Conservation (phyloP, 495 filamentous ascomycete genomes). For the Daldinia loculata region DNA sequence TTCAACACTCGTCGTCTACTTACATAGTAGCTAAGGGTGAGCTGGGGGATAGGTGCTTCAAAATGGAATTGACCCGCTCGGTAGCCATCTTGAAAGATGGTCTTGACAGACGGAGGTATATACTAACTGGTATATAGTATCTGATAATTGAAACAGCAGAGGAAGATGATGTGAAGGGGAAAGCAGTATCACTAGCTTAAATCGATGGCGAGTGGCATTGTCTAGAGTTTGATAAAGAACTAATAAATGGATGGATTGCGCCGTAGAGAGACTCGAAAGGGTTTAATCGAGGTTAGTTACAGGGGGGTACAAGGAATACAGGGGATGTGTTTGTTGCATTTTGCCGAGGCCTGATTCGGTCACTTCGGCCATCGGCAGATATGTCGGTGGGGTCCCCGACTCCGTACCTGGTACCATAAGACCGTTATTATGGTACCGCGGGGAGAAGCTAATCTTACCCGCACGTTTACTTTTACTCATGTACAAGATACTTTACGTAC, state of each 20-base stretch:
- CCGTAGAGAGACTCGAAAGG: too few species aligned
- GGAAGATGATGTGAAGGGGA: neutral
- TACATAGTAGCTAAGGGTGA: conserved; percentile 80
- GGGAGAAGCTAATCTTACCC: too few species aligned
- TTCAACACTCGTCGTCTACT: conserved; percentile 43
- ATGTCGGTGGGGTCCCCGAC: conserved; percentile 6
- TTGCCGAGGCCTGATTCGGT: conserved; percentile 47
- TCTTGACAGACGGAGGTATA: neutral
- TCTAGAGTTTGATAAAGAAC: conserved; percentile 33
- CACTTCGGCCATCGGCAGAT: conserved; percentile 60
- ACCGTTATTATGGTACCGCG: too few species aligned
- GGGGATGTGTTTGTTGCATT: conserved; percentile 19
- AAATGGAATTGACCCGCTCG: conserved; percentile 84
- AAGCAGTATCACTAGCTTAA: conserved; percentile 12
- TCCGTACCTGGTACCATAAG: neutral
- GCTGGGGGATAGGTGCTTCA: conserved; percentile 83
- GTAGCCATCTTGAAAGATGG: conserved; percentile 71
- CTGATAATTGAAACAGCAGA: neutral
- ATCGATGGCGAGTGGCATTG: conserved; percentile 27
- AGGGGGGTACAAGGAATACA: neutral
- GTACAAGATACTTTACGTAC: neutral
- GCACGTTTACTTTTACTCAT: too few species aligned
- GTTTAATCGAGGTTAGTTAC: neutral
- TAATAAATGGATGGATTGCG: neutral
- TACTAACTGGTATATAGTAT: neutral